Evolutionary conservation across 306 rosid species (phyloP).

Genomic region (Sindora glabra): DNA sequence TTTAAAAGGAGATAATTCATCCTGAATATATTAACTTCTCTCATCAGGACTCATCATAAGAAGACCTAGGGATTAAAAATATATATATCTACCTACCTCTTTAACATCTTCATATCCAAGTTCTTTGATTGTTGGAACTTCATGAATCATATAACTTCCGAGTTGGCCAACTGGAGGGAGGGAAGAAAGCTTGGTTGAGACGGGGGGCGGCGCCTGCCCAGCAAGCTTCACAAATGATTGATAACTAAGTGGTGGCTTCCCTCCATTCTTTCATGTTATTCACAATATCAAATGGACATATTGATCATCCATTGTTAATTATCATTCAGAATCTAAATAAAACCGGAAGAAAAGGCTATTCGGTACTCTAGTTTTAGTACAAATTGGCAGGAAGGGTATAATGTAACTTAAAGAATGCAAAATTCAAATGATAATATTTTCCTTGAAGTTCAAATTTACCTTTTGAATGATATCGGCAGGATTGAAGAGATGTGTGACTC

Average conservation of each 20-base stretch:
- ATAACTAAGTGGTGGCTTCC: slow-evolving; percentile 79
- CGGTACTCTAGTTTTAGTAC: no score
- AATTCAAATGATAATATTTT: neutral
- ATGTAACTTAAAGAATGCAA: neutral
- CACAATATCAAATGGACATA: slow-evolving; percentile 15
- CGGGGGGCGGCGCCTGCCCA: slow-evolving; percentile 53
- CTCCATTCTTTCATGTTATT: slow-evolving; percentile 65
- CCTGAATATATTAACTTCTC: slow-evolving; percentile 43
- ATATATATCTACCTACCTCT: slow-evolving; percentile 37
- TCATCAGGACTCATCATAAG: slow-evolving; percentile 1
- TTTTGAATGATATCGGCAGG: slow-evolving; percentile 64
- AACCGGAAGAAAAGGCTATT: neutral
- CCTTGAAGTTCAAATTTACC: slow-evolving; percentile 35
- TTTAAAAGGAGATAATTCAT: slow-evolving; percentile 63
- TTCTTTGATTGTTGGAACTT: slow-evolving; percentile 64
- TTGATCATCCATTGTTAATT: slow-evolving; percentile 12
- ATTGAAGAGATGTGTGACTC: slow-evolving; percentile 81
- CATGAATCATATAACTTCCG: slow-evolving; percentile 43
- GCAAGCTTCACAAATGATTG: slow-evolving; percentile 85
- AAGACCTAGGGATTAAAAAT: neutral
- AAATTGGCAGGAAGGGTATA: neutral
- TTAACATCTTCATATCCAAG: slow-evolving; percentile 62
- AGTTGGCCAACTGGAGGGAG: slow-evolving; percentile 63
- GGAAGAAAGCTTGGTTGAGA: slow-evolving; percentile 34
- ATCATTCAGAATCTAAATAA: neutral